Conservation (phyloP, 176 grass and related monocot genomes). For the Oropetium thomaeum region DNA sequence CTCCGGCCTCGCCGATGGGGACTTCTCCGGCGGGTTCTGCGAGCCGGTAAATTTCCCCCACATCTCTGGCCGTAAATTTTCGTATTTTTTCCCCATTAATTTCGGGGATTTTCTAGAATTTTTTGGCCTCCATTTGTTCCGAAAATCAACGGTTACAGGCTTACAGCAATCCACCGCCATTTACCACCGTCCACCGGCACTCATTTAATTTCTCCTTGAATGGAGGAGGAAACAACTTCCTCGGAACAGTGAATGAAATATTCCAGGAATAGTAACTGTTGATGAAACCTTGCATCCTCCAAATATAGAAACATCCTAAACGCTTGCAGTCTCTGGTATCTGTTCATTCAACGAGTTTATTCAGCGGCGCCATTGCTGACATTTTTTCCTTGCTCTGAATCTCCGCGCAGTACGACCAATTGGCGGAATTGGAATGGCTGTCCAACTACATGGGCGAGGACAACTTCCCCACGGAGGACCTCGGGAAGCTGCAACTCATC, state of each 20-base stretch:
- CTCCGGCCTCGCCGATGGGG: slow-evolving; percentile 55
- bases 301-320: slow-evolving; percentile 41
- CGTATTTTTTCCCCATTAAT: not conserved
- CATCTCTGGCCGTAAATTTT: not conserved
- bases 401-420: slow-evolving; percentile 71
- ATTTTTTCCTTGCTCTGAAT: slow-evolving; percentile 4
- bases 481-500: slow-evolving; percentile 87
- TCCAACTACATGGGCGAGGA: slow-evolving; percentile 83
- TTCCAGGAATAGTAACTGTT: slow-evolving; percentile 33
- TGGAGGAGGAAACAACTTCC: not conserved
- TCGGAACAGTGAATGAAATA: not conserved
- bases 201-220: slow-evolving; percentile 20
- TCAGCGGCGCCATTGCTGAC: slow-evolving; percentile 33
- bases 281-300: not conserved
- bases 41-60: slow-evolving; percentile 58
- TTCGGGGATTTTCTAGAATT: not conserved
- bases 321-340: not conserved
- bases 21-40: slow-evolving; percentile 71
- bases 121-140: not conserved
- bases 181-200: slow-evolving; percentile 10
- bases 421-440: slow-evolving; percentile 94
- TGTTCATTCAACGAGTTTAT: not conserved
- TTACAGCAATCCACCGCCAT: not conserved
- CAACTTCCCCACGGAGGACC: slow-evolving; percentile 85
- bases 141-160: slow-evolving; percentile 9